These are phyloP conservation scores for Pleurotus giganteus DNA, from an alignment of 768 basidiomycete species.

Conservation along the genomic window DNA sequence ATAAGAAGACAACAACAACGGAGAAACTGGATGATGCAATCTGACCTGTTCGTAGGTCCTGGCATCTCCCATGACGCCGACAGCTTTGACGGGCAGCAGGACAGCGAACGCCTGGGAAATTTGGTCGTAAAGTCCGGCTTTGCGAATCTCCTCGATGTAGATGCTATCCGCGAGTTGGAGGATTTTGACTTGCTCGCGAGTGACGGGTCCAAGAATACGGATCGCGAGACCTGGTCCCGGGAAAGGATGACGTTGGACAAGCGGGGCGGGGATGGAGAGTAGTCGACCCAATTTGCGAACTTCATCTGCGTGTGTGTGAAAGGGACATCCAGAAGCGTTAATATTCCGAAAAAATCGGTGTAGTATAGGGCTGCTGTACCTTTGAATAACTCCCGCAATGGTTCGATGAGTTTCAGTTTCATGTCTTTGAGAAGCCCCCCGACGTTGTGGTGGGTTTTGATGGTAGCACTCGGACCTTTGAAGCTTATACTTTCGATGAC, in stretches of 20 bases:
- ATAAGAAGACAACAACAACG: no score
- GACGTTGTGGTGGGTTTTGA: constrained; percentile 99
- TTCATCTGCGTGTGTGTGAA: constrained; percentile 62
- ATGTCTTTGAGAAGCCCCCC: constrained; percentile 95
- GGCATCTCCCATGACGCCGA: constrained; percentile 96
- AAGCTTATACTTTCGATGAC: constrained; percentile 99
- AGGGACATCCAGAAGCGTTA: not conserved
- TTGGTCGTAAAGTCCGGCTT: constrained; percentile 86
- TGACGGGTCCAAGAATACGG: constrained; percentile 95
- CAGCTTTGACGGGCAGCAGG: constrained; percentile 90
- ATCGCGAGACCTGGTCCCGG: constrained; percentile 98
- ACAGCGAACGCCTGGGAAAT: constrained; percentile 98
- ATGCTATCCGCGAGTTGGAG: constrained; percentile 91
- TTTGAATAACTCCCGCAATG: constrained; percentile 96
- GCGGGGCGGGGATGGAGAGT: constrained; percentile 85
- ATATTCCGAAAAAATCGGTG: not conserved
- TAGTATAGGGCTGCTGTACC: constrained; percentile 44
- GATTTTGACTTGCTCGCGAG: constrained; percentile 87
- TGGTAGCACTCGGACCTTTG: constrained; percentile 98
- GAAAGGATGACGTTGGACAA: constrained; percentile 97
- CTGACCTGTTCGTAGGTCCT: constrained; percentile 92
- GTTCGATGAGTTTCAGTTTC: constrained; percentile 98
- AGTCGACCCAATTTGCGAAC: constrained; percentile 91
- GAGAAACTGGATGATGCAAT: not conserved
- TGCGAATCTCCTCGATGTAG: constrained; percentile 97